Conservation (phyloP, 805 yeast genomes). For the Brettanomyces nanus region DNA sequence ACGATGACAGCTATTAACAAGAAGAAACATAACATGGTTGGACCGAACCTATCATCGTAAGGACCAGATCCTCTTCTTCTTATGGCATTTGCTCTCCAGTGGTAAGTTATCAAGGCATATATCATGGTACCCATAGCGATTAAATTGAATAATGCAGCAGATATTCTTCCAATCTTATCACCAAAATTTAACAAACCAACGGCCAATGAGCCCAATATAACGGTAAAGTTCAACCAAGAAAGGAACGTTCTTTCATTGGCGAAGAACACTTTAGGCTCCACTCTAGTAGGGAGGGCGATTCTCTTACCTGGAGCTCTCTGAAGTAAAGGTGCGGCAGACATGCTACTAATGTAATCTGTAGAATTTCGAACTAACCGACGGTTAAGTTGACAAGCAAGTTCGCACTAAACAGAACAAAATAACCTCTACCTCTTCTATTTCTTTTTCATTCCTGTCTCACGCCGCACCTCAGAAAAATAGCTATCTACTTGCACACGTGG, state of each 20-base stretch:
- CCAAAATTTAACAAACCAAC: constrained; percentile 95
- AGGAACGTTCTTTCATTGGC: constrained; percentile 98
- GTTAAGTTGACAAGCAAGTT: no score
- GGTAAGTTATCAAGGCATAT: constrained; percentile 91
- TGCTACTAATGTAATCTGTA: no score
- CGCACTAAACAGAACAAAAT: no score
- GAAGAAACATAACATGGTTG: constrained; percentile 94
- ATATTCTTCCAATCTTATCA: constrained; percentile 83
- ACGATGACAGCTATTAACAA: constrained; percentile 87
- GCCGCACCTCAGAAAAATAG: neutral
- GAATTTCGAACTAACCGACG: no score
- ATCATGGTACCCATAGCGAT: constrained; percentile 98
- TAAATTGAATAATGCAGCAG: constrained; percentile 90
- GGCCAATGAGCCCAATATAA: constrained; percentile 91
- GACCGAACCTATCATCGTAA: constrained; percentile 98
- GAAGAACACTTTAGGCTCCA: constrained; percentile 97
- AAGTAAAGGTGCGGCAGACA: neutral
- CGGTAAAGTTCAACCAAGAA: constrained; percentile 99
- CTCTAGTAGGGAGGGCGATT: constrained; percentile 95
- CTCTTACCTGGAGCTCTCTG: constrained; percentile 52
- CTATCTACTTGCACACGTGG: no score
- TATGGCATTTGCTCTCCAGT: constrained; percentile 99
- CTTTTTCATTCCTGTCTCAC: neutral
- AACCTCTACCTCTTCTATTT: no score
- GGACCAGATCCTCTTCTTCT: constrained; percentile 98